Conservation (phyloP, 306 rosid species). For the Fragaria vesca region DNA sequence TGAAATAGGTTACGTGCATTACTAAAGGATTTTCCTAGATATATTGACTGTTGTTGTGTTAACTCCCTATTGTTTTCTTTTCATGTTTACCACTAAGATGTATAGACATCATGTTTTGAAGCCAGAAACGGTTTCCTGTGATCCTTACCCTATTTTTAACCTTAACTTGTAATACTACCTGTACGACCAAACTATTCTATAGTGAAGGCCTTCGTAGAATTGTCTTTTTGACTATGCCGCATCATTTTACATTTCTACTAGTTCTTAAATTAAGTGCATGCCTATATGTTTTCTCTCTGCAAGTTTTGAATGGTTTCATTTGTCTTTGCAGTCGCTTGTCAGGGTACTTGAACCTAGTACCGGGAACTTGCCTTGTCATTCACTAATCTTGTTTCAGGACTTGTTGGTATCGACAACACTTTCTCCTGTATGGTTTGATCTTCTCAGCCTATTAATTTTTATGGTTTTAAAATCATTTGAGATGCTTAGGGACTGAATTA, state of each 20-base stretch:
- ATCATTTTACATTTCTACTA: not conserved
- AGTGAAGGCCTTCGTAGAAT: not conserved
- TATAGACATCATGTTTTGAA: not conserved
- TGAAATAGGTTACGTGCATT: not conserved
- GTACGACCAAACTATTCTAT: not conserved
- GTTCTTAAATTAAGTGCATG: not conserved
- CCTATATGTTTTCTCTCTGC: not conserved
- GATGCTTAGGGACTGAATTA: conserved; percentile 13
- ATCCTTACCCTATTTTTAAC: not conserved
- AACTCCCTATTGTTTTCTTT: not conserved
- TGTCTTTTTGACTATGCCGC: not conserved
- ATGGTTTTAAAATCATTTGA: not conserved
- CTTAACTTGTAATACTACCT: not conserved
- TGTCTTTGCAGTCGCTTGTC: conserved; percentile 84
- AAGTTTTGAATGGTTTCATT: conserved; percentile 25
- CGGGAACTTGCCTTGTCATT: conserved; percentile 74
- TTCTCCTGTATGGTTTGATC: conserved; percentile 78
- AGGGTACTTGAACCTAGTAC: conserved; percentile 73
- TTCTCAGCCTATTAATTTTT: conserved; percentile 23
- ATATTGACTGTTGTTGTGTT: not conserved
- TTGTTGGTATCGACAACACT: conserved; percentile 92
- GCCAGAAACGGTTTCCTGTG: not conserved
- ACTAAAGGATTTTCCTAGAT: not conserved
- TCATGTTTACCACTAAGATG: not conserved
- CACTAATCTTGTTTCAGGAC: conserved; percentile 87